Evolutionary conservation across 2,329 filamentous ascomycete species (phyloP).

Genomic region (Thelonectria olida): DNA sequence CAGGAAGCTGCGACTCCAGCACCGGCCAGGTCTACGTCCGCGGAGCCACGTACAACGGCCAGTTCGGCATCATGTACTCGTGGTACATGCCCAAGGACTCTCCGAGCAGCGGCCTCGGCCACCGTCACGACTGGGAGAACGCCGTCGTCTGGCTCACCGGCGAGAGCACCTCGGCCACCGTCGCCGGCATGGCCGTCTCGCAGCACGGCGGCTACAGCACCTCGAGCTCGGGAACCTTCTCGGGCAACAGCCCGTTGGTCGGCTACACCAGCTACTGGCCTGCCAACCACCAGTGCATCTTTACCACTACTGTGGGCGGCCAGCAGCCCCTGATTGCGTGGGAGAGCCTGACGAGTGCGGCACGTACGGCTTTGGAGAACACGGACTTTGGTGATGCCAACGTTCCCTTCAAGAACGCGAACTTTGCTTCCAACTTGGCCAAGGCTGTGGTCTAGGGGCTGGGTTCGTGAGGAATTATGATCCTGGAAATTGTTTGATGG

Average conservation of each 20-base stretch:
- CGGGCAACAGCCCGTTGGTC: conserved; percentile 42
- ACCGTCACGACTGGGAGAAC: conserved; percentile 40
- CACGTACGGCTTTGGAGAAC: conserved; percentile 48
- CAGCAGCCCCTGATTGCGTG: conserved; percentile 56
- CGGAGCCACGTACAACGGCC: conserved; percentile 41
- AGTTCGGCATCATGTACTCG: conserved; percentile 53
- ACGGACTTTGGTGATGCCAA: conserved; percentile 55
- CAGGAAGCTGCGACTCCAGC: conserved; percentile 46
- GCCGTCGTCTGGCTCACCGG: conserved; percentile 41
- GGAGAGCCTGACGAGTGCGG: conserved; percentile 50
- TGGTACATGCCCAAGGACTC: conserved; percentile 60
- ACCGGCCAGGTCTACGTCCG: conserved; percentile 53
- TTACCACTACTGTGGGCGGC: conserved; percentile 49
- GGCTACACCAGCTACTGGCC: conserved; percentile 45
- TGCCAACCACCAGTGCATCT: conserved; percentile 48
- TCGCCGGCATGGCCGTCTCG: conserved; percentile 49
- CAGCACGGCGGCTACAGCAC: conserved; percentile 48
- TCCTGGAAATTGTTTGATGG: background rate
- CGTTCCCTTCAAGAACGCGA: conserved; percentile 51
- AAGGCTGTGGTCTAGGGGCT: conserved; percentile 28
- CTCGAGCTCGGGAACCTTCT: conserved; percentile 34
- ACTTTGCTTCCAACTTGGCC: conserved; percentile 37
- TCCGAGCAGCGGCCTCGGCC: conserved; percentile 41
- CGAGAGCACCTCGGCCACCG: conserved; percentile 32
- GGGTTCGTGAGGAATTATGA: background rate